Evolutionary conservation across 768 basidiomycete genomes (phyloP).

Genomic region (Phylloporus sp.): DNA sequence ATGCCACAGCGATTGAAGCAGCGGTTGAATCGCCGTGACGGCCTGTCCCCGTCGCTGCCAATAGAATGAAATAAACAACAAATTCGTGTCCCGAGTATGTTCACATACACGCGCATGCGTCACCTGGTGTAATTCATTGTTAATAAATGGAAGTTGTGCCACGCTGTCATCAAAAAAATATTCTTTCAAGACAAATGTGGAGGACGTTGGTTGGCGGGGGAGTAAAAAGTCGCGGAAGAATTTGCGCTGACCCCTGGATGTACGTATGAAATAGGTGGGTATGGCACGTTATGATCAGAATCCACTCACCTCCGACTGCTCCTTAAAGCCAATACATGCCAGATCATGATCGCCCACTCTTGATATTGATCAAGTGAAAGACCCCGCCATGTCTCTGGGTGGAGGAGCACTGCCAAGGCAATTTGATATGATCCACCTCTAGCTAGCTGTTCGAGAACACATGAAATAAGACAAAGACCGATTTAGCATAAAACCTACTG

Average conservation of each 20-base stretch:
- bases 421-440: conserved; percentile 65
- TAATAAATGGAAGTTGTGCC: conserved; percentile 34
- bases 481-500: conserved; percentile 10
- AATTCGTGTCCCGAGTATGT: conserved; percentile 10
- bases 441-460: conserved; percentile 45
- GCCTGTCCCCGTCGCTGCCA: conserved; percentile 62
- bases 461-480: conserved; percentile 7
- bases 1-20: conserved; percentile 73
- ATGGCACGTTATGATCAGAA: conserved; percentile 1
- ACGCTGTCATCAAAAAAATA: conserved; percentile 47
- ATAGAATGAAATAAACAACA: conserved; percentile 3
- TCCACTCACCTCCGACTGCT: conserved; percentile 60
- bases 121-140: conserved; percentile 41
- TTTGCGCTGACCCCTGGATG: conserved; percentile 53
- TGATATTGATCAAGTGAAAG: conserved; percentile 61
- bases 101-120: conserved; percentile 39
- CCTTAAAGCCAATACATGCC: conserved; percentile 70
- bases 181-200: conserved; percentile 50
- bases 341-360: conserved; percentile 73
- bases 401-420: conserved; percentile 58
- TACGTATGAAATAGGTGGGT: conserved; percentile 10
- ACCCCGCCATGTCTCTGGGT: conserved; percentile 67
- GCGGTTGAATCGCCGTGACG: conserved; percentile 55
- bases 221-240: conserved; percentile 64
- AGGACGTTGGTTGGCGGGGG: conserved; percentile 51